Percentiles rank a stretch among this genome's conserved stretches.
These are phyloP conservation scores for Lachancea lanzarotensis DNA, from an alignment of 805 yeast genomes.

Conservation along the genomic window DNA sequence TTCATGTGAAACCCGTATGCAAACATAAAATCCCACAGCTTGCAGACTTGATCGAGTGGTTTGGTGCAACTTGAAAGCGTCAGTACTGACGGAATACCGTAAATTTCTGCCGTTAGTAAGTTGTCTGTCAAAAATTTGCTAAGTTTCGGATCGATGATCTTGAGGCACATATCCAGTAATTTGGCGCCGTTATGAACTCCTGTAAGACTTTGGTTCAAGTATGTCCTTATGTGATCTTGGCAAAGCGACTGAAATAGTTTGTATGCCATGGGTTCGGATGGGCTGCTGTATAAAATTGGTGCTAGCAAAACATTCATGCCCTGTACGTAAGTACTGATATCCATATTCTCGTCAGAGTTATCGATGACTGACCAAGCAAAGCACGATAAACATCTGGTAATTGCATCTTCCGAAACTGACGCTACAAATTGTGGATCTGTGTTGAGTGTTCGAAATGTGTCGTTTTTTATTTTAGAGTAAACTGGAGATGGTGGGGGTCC, in stretches of 20 bases:
- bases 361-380: slow-evolving; percentile 46
- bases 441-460: slow-evolving; percentile 78
- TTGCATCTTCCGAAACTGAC: slow-evolving; percentile 61
- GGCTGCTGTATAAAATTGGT: slow-evolving; percentile 68
- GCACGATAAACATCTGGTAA: slow-evolving; percentile 66
- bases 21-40: slow-evolving; percentile 84
- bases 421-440: slow-evolving; percentile 60
- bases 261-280: slow-evolving; percentile 82
- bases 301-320: slow-evolving; percentile 87
- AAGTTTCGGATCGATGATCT: slow-evolving; percentile 66
- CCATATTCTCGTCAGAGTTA: slow-evolving; percentile 8
- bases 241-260: slow-evolving; percentile 59
- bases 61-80: slow-evolving; percentile 88
- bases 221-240: slow-evolving; percentile 63
- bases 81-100: slow-evolving; percentile 77
- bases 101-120: slow-evolving; percentile 71
- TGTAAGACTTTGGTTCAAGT: slow-evolving; percentile 65
- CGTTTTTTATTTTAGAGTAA: slow-evolving; percentile 64
- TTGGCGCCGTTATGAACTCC: slow-evolving; percentile 75
- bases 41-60: slow-evolving; percentile 65
- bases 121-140: slow-evolving; percentile 40
- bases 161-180: slow-evolving; percentile 67
- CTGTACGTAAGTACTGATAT: slow-evolving; percentile 58
- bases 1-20: slow-evolving; percentile 91
- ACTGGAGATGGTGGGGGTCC: slow-evolving; percentile 55